phyloP scores from a whole-genome alignment of 2,329 filamentous ascomycete genomes.

The Fusarium circinatum region DNA sequence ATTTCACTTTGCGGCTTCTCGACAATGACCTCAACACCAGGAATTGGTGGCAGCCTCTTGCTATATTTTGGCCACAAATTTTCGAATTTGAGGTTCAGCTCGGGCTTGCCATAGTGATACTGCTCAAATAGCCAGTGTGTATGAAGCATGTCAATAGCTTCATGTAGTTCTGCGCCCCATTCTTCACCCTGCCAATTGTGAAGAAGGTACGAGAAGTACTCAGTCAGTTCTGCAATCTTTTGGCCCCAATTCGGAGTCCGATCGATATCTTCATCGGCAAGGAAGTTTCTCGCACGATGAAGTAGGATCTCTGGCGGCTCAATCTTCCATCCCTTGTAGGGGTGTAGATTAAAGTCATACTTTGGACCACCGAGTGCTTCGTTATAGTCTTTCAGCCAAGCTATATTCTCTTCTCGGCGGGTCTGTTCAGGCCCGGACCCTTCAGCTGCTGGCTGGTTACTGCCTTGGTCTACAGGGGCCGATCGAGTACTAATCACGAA shows the following conservation, averaged over 20 bases:
- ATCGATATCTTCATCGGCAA: constrained; percentile 60
- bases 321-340: constrained; percentile 50
- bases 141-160: constrained; percentile 48
- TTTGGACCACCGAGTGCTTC: neutral
- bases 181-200: constrained; percentile 36
- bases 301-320: constrained; percentile 49
- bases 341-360: constrained; percentile 16
- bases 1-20: constrained; percentile 5
- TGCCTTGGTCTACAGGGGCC: neutral
- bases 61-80: constrained; percentile 34
- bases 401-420: neutral
- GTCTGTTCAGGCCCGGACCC: neutral
- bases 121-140: constrained; percentile 50
- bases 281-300: constrained; percentile 54
- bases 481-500: constrained; percentile 27
- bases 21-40: constrained; percentile 6
- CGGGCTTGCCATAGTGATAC: constrained; percentile 47
- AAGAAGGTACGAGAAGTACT: constrained; percentile 53
- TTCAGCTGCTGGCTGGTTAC: neutral
- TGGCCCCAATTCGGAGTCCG: constrained; percentile 53
- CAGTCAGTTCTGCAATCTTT: constrained; percentile 50
- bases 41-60: constrained; percentile 43
- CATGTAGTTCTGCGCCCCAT: constrained; percentile 46
- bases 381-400: constrained; percentile 3
- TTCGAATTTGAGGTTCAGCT: constrained; percentile 44